Evolutionary conservation across 805 yeast species (phyloP).

Genomic region (Wickerhamiella occidentalis): DNA sequence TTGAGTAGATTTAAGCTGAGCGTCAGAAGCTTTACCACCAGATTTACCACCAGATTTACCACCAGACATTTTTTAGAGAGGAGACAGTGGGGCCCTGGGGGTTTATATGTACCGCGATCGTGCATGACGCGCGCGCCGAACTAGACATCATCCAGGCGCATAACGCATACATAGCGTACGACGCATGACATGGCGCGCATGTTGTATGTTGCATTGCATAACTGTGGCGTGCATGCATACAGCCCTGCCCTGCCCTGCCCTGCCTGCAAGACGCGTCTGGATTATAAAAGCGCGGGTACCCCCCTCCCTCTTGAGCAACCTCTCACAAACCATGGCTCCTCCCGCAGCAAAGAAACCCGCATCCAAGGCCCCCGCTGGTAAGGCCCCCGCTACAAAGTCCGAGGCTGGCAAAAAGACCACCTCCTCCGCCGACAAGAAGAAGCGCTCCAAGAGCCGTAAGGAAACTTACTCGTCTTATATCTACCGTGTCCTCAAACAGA

Average conservation of each 20-base stretch:
- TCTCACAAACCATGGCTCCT: background rate
- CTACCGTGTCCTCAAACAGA: constrained; percentile 96
- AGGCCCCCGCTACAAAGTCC: constrained; percentile 76
- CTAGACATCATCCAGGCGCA: background rate
- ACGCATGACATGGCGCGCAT: background rate
- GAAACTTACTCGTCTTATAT: constrained; percentile 97
- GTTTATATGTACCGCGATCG: background rate
- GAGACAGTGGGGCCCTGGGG: constrained; percentile 5
- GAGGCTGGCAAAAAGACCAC: constrained; percentile 73
- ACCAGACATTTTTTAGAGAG: constrained; percentile 42
- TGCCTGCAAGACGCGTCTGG: constrained; percentile 3
- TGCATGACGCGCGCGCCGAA: constrained; percentile 5
- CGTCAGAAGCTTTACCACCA: constrained; percentile 81
- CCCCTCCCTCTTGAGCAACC: background rate
- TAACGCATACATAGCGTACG: background rate
- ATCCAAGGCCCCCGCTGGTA: constrained; percentile 59
- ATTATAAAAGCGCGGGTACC: constrained; percentile 1
- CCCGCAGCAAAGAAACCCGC: constrained; percentile 39
- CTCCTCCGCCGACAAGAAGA: constrained; percentile 71
- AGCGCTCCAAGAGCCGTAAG: constrained; percentile 91
- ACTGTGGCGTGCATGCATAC: constrained; percentile 6
- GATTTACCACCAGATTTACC: constrained; percentile 45
- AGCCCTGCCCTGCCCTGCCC: too few relatives aligned
- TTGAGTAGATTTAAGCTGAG: constrained; percentile 90
- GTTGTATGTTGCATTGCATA: too few relatives aligned